Evolutionary conservation across 2,329 filamentous ascomycete species (phyloP).

Genomic region (Colletotrichum plurivorum): DNA sequence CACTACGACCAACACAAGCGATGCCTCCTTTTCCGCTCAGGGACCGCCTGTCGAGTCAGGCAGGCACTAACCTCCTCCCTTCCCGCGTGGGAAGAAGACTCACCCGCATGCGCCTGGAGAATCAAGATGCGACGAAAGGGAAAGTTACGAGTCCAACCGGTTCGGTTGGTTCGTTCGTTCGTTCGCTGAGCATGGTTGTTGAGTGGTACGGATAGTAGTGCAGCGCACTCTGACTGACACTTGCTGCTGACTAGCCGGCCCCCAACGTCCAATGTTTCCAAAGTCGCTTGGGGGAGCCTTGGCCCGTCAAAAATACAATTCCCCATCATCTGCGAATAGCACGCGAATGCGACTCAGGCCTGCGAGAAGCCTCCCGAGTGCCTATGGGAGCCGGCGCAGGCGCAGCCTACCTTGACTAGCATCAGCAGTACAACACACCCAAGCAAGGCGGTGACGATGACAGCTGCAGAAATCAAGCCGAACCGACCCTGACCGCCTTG

Average conservation of each 20-base stretch:
- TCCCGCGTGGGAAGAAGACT: neutral
- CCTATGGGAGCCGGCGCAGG: no score
- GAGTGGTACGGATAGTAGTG: neutral
- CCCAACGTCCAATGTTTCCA: conserved; percentile 35
- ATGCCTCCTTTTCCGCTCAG: neutral
- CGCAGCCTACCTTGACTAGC: neutral
- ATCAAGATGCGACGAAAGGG: conserved; percentile 24
- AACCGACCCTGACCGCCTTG: conserved; percentile 23
- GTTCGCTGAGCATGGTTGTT: no score
- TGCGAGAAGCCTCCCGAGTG: no score
- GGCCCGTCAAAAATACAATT: neutral
- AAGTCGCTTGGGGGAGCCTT: neutral
- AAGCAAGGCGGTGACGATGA: conserved; percentile 35
- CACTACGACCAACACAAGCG: no score
- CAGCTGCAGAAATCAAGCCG: conserved; percentile 15
- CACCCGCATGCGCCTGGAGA: conserved; percentile 14
- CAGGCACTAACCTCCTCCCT: conserved; percentile 6
- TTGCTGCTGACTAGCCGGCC: conserved; percentile 24
- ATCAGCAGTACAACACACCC: neutral
- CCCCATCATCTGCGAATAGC: conserved; percentile 2
- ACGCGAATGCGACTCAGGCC: conserved; percentile 22
- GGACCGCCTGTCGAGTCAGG: neutral
- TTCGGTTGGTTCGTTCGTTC: neutral
- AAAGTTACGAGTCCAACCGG: conserved; percentile 21
- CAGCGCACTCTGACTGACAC: conserved; percentile 5